These are phyloP conservation scores for Ceratocystis colombiana DNA, from an alignment of 2,329 filamentous ascomycete genomes.

Conservation along the genomic window DNA sequence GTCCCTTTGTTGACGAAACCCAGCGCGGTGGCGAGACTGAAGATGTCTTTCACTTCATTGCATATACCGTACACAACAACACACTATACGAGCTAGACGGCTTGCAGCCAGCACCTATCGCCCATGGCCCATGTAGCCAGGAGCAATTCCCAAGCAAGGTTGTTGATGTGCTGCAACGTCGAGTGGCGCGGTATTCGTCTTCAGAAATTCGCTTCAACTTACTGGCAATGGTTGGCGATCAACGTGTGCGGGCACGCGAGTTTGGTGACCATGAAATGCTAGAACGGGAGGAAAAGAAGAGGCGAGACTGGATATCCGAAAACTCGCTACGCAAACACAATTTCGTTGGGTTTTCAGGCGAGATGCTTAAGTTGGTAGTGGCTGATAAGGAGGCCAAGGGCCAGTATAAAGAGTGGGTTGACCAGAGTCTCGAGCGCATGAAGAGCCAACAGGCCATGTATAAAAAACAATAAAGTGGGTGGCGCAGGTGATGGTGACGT, in stretches of 20 bases:
- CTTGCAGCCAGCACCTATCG: conserved; percentile 83
- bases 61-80: conserved; percentile 73
- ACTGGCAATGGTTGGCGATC: conserved; percentile 80
- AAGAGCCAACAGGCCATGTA: conserved; percentile 34
- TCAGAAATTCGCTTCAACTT: conserved; percentile 93
- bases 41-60: conserved; percentile 96
- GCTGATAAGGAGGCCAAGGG: conserved; percentile 58
- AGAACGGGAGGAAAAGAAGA: conserved; percentile 70
- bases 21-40: conserved; percentile 61
- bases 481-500: conserved; percentile 35
- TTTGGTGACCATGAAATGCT: conserved; percentile 73
- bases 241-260: conserved; percentile 64
- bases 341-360: conserved; percentile 89
- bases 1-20: conserved; percentile 88
- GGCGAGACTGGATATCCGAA: conserved; percentile 84
- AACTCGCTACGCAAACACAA: conserved; percentile 87
- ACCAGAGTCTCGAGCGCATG: conserved; percentile 52
- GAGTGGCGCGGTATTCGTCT: conserved; percentile 73
- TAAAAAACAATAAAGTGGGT: conserved; percentile 32
- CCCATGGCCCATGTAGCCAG: conserved; percentile 64
- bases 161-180: conserved; percentile 72
- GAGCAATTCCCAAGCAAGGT: conserved; percentile 68
- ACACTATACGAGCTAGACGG: conserved; percentile 91
- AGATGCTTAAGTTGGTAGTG: conserved; percentile 82
- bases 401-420: conserved; percentile 56